Percentiles rank a stretch among this genome's conserved stretches.
Conservation (phyloP, 495 filamentous ascomycete species). For the Neurospora africana region DNA sequence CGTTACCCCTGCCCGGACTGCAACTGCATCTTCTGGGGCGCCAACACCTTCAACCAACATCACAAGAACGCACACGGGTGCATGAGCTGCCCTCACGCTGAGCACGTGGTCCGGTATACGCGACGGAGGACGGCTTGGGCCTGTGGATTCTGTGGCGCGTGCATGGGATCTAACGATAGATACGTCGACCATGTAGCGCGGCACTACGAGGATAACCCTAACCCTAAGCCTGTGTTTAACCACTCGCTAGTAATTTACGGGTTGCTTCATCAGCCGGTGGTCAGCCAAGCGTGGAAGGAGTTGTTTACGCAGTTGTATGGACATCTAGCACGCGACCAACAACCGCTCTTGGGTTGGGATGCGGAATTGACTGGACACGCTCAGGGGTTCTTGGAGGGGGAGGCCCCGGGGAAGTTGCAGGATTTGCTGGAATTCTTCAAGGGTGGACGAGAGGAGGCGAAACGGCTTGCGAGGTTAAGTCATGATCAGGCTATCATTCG, state of each 20-base stretch:
- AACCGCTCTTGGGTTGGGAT: constrained; percentile 39
- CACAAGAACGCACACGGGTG: constrained; percentile 42
- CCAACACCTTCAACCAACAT: constrained; percentile 42
- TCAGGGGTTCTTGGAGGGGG: constrained; percentile 37
- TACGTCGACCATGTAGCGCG: constrained; percentile 41
- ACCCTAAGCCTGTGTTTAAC: no score
- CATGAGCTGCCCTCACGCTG: constrained; percentile 38
- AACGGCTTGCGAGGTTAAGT: constrained; percentile 29
- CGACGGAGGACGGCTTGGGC: constrained; percentile 26
- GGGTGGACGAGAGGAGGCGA: constrained; percentile 29
- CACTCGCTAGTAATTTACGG: constrained; percentile 44
- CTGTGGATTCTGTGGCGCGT: constrained; percentile 40
- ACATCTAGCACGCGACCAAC: constrained; percentile 28
- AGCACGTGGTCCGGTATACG: constrained; percentile 31
- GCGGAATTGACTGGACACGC: constrained; percentile 33
- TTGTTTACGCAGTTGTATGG: constrained; percentile 29
- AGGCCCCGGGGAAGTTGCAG: constrained; percentile 37
- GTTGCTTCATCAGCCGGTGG: constrained; percentile 37
- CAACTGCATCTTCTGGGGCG: constrained; percentile 40
- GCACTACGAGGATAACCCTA: constrained; percentile 40
- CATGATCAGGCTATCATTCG: constrained; percentile 33
- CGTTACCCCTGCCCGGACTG: constrained; percentile 40
- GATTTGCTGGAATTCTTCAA: constrained; percentile 41
- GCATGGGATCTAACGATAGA: constrained; percentile 35
- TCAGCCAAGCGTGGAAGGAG: constrained; percentile 37